A percentile compares a stretch with the other conserved stretches of the same genome.
Evolutionary conservation across 2,329 filamentous ascomycete species (phyloP).

Genomic region (Trichoderma atroviride): DNA sequence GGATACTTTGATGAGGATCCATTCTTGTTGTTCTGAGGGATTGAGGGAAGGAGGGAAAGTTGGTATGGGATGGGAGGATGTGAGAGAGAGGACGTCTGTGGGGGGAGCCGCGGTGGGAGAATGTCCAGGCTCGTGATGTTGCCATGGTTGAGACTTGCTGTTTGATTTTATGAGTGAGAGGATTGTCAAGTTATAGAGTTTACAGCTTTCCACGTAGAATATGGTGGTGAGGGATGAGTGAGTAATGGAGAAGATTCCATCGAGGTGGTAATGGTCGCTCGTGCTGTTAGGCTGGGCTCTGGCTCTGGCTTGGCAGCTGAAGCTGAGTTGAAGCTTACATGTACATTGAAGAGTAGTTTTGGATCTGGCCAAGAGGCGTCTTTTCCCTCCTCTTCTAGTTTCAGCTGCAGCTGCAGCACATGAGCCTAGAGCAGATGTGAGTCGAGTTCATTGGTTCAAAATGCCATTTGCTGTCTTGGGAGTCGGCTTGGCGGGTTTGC

Average conservation of each 20-base stretch:
- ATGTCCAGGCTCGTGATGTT: conserved; percentile 36
- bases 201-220: too few relatives aligned
- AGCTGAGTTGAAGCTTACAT: conserved; percentile 1
- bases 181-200: neutral
- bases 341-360: neutral
- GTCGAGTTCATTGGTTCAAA: neutral
- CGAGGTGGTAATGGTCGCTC: neutral
- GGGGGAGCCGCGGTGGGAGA: conserved; percentile 37
- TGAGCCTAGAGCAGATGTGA: neutral
- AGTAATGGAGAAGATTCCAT: neutral
- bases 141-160: neutral
- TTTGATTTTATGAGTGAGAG: neutral
- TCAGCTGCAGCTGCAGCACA: neutral
- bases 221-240: neutral
- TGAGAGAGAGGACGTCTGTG: conserved; percentile 35
- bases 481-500: neutral
- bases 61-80: conserved; percentile 30
- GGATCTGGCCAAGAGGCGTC: neutral
- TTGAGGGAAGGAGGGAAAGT: conserved; percentile 34
- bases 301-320: conserved; percentile 1
- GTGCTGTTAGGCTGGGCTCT: neutral
- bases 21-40: conserved; percentile 40
- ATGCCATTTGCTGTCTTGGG: neutral
- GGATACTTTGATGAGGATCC: conserved; percentile 46
- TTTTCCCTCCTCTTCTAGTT: neutral